Conservation (phyloP, 345 rosid species). For the Gossypium rotundifolium region DNA sequence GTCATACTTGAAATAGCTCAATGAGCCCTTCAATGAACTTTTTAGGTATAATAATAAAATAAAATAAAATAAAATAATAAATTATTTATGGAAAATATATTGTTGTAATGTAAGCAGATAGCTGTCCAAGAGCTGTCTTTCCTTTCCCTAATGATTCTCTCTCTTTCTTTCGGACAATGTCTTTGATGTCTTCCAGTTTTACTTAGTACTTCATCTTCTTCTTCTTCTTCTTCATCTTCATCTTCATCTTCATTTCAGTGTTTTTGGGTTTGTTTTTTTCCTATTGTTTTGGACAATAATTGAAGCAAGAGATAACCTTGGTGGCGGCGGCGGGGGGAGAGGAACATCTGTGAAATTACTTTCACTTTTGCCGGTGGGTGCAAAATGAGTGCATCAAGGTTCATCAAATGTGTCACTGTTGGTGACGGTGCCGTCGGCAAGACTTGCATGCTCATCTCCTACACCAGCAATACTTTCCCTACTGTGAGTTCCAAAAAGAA, state of each 20-base stretch:
- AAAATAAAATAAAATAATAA: too few species aligned
- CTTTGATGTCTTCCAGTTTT: not conserved
- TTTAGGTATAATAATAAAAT: too few species aligned
- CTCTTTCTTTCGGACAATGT: not conserved
- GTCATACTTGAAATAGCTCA: too few species aligned
- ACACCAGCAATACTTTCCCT: conserved; percentile 73
- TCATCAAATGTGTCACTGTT: conserved; percentile 73
- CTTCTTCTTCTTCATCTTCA: not conserved
- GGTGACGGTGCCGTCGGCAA: conserved; percentile 83
- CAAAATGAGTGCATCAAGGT: conserved; percentile 63
- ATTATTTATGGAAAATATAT: not conserved
- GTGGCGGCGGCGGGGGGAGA: not conserved
- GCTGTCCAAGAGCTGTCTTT: conserved; percentile 9
- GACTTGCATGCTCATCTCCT: conserved; percentile 74
- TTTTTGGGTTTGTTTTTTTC: not conserved
- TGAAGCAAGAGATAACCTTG: not conserved
- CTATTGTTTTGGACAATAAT: not conserved
- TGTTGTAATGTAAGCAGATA: not conserved
- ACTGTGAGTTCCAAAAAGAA: conserved; percentile 29
- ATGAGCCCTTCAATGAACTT: too few species aligned
- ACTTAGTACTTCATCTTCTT: not conserved
- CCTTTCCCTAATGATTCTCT: not conserved
- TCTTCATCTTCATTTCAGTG: not conserved
- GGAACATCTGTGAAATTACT: not conserved
- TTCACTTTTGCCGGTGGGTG: not conserved